Conservation (phyloP, 1,284 basidiomycete genomes). For the Cryptococcus amylolentus region DNA sequence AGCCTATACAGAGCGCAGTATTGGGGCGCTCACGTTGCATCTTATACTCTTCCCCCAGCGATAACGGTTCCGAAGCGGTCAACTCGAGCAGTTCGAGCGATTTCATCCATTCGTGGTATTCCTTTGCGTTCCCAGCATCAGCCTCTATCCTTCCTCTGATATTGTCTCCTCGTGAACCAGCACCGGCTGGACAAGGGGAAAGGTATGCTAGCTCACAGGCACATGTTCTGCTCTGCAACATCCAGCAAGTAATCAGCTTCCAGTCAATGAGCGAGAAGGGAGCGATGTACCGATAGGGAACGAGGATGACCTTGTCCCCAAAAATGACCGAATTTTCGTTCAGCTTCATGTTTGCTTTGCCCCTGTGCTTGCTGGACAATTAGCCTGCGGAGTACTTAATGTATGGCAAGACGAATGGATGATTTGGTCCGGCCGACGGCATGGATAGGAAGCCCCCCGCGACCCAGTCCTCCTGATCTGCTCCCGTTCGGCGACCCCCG, state of each 20-base stretch:
- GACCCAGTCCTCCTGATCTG: no score
- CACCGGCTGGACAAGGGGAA: neutral
- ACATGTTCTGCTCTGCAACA: conserved; percentile 59
- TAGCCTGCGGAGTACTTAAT: no score
- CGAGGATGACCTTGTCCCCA: conserved; percentile 62
- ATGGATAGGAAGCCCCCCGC: no score
- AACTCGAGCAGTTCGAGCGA: conserved; percentile 67
- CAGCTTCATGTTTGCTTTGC: conserved; percentile 54
- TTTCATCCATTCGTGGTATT: conserved; percentile 89
- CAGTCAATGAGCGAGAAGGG: neutral
- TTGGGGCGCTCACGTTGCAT: conserved; percentile 72
- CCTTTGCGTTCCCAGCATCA: conserved; percentile 52
- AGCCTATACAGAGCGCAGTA: neutral
- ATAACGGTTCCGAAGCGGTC: conserved; percentile 83
- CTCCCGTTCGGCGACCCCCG: no score
- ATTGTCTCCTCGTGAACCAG: neutral
- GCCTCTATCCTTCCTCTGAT: neutral
- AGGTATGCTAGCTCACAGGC: conserved; percentile 49
- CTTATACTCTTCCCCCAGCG: conserved; percentile 76
- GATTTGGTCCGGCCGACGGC: no score
- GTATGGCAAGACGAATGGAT: no score
- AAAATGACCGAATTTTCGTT: conserved; percentile 64
- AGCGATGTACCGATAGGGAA: conserved; percentile 63
- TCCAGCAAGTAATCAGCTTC: neutral
- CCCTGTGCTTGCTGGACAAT: neutral